Evolutionary conservation across 1,284 basidiomycete species (phyloP), one percentile per base, ranked within the genome.

Genomic region (Amylostereum areolatum): DNA sequence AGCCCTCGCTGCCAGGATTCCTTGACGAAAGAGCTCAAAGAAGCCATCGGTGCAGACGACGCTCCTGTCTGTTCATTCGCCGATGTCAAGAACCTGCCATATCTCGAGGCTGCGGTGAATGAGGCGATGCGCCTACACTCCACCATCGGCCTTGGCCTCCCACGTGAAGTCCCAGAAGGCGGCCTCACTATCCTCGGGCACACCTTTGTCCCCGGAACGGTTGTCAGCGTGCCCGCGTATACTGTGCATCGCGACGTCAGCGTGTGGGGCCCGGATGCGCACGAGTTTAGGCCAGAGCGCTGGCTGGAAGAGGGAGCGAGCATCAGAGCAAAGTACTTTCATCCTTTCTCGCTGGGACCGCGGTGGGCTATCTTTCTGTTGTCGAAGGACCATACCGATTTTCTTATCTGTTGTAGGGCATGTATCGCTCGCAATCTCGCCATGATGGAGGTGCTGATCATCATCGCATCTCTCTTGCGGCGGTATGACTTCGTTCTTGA

Each of bases 101-200:
- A 88, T 65, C 76, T 94, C 57, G 80, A 90, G 46, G 89, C 88
- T 0, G 88, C 86, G 63, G 85, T 94, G 68, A 83, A 85, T 64
- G 92, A 94, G 66, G 84, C 76, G 5, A 74, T 96, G 33, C 83
- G 93, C 9, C 64, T 88, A 39, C 90, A 94, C 70, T 86, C 89
- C 4, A 92, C 86, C 0, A 84, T 82, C 3, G 80, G 84, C 3
- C 75, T 93, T 45, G 92, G 92, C 29, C 80, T 96, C 24, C 85
- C 90, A 12, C 82, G 90, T 37, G 56, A 88, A 48, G 81, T 82
- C 5, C 86, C 89, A 2, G 73, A 80, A 46, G 85, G 81, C 41
- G 86, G 85, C 5, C 59, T 90, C 54, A 77, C 73, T 7, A 69
- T 89, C 4, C 61, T 67, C 37, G 85, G 76, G 5, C 64, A 74